Conservation (phyloP, 306 rosid genomes). For the Sophora flavescens region DNA sequence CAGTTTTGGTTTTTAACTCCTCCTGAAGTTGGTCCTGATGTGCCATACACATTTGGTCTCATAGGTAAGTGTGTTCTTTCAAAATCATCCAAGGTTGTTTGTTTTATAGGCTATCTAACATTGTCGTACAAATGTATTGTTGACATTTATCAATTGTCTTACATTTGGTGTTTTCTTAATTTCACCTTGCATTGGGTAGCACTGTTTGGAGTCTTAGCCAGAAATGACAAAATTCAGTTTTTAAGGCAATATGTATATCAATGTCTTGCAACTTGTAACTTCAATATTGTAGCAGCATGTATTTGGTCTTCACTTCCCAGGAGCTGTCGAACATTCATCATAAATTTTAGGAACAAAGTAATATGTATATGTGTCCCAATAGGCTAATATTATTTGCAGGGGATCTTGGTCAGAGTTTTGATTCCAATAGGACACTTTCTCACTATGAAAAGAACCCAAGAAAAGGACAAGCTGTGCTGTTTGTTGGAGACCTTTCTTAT, state of each 20-base stretch:
- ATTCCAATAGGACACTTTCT: slow-evolving; percentile 77
- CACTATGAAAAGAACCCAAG: slow-evolving; percentile 74
- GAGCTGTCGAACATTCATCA: too few relatives aligned
- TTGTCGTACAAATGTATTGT: slow-evolving; percentile 13
- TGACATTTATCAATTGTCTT: background rate
- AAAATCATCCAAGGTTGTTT: background rate
- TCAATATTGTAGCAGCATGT: background rate
- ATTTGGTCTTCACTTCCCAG: background rate
- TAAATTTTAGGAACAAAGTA: background rate
- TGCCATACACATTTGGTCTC: slow-evolving; percentile 91
- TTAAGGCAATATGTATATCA: background rate
- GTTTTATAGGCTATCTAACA: background rate
- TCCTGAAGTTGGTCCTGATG: slow-evolving; percentile 88
- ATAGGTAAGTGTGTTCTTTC: slow-evolving; percentile 60
- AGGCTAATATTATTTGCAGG: slow-evolving; percentile 54
- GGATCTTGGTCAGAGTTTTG: slow-evolving; percentile 92
- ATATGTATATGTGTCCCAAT: too few relatives aligned
- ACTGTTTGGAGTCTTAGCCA: background rate
- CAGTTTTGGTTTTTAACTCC: slow-evolving; percentile 85
- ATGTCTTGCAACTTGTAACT: background rate
- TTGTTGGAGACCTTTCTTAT: slow-evolving; percentile 88
- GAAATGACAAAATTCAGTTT: background rate
- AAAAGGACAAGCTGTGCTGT: slow-evolving; percentile 71
- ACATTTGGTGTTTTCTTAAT: slow-evolving; percentile 8
- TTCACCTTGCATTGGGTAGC: background rate